Percentiles rank a stretch among this genome's conserved stretches.
Conservation (phyloP, 495 filamentous ascomycete species). For the Penicillium diatomitis region DNA sequence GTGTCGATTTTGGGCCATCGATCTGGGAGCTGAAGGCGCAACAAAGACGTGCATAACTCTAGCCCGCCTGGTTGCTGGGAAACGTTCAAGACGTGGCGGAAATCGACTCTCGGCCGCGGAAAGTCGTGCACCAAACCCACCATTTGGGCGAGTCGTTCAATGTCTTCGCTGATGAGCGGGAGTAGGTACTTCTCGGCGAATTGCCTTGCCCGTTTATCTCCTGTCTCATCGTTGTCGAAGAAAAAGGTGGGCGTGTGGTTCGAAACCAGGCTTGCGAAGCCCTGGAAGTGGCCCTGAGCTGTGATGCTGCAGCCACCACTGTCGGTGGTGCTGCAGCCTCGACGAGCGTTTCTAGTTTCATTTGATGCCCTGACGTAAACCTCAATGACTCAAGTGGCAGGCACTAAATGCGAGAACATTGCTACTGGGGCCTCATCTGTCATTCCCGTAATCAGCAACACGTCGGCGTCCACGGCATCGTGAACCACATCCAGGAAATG, state of each 20-base stretch:
- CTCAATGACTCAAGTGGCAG: slow-evolving; percentile 46
- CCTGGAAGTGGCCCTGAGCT: slow-evolving; percentile 5
- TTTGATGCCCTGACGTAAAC: slow-evolving; percentile 41
- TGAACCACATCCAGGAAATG: slow-evolving; percentile 45
- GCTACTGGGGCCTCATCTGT: slow-evolving; percentile 54
- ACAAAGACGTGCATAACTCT: slow-evolving; percentile 43
- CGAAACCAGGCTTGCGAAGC: too few relatives aligned
- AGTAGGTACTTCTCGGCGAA: slow-evolving; percentile 42
- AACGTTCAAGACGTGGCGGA: slow-evolving; percentile 53
- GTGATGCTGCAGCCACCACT: slow-evolving; percentile 16
- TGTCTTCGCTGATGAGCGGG: slow-evolving; percentile 40
- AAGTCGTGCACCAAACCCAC: slow-evolving; percentile 42
- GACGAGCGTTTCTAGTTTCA: slow-evolving; percentile 33
- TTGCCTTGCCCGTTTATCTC: slow-evolving; percentile 25
- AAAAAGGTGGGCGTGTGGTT: slow-evolving; percentile 36
- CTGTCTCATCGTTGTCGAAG: slow-evolving; percentile 42
- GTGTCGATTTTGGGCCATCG: slow-evolving; percentile 27
- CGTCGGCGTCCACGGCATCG: slow-evolving; percentile 38
- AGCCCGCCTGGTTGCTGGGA: slow-evolving; percentile 46
- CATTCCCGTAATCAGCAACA: slow-evolving; percentile 57
- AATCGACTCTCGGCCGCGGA: slow-evolving; percentile 43
- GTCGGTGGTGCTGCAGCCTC: slow-evolving; percentile 16
- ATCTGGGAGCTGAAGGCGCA: slow-evolving; percentile 38
- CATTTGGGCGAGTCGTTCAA: slow-evolving; percentile 44
- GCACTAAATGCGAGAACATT: slow-evolving; percentile 45